phyloP scores from a whole-genome alignment of 202 grass and related monocot species.

The Eragrostis tef region DNA sequence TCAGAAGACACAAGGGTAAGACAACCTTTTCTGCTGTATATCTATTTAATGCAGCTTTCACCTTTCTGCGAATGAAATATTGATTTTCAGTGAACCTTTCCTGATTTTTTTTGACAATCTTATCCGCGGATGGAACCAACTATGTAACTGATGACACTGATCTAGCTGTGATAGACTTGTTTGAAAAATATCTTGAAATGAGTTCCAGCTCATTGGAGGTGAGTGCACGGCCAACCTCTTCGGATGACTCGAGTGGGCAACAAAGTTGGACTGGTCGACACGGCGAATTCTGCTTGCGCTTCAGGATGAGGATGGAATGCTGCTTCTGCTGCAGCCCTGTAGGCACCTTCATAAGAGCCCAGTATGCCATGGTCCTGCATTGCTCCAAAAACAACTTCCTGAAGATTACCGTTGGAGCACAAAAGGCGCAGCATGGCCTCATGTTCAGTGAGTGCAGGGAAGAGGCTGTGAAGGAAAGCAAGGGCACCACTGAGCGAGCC shows the following conservation, averaged over 20 bases:
- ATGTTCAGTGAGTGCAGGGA: slow-evolving; percentile 26
- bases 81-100: background rate
- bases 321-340: slow-evolving; percentile 13
- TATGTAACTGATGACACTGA: background rate
- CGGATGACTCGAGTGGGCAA: background rate
- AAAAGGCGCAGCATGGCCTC: slow-evolving; percentile 12
- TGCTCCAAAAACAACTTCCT: background rate
- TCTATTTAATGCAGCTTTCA: slow-evolving; percentile 11
- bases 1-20: background rate
- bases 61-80: slow-evolving; percentile 19
- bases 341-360: slow-evolving; percentile 13
- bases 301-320: slow-evolving; percentile 30
- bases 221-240: background rate
- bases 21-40: slow-evolving; percentile 15
- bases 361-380: background rate
- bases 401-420: background rate
- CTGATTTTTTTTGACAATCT: background rate
- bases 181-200: slow-evolving; percentile 31
- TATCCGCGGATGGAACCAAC: background rate
- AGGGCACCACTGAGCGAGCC: slow-evolving; percentile 17
- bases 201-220: slow-evolving; percentile 1
- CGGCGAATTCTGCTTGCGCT: background rate
- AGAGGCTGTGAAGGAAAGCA: slow-evolving; percentile 2
- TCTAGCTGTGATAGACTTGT: background rate
- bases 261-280: background rate